Evolutionary conservation across 805 yeast genomes (phyloP).

Genomic region (Nakazawaea ishiwadae): DNA sequence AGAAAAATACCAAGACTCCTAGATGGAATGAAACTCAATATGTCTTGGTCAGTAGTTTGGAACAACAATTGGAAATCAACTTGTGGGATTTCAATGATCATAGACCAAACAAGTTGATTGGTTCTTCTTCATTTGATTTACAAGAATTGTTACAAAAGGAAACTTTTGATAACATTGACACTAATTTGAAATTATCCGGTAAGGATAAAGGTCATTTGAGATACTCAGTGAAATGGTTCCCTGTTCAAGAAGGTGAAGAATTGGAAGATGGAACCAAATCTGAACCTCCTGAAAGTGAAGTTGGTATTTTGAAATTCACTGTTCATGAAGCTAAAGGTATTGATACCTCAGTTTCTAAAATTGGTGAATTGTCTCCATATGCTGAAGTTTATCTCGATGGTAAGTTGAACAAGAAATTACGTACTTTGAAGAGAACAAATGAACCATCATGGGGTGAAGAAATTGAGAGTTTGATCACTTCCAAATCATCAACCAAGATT

Average conservation of each 20-base stretch:
- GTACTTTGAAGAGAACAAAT: slow-evolving; percentile 62
- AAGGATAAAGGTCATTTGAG: slow-evolving; percentile 54
- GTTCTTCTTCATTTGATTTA: slow-evolving; percentile 49
- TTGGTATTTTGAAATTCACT: slow-evolving; percentile 65
- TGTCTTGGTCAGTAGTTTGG: slow-evolving; percentile 50
- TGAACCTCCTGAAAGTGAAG: slow-evolving; percentile 54
- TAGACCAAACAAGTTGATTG: slow-evolving; percentile 49
- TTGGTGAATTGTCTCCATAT: slow-evolving; percentile 56
- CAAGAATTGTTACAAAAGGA: slow-evolving; percentile 56
- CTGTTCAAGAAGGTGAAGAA: slow-evolving; percentile 37
- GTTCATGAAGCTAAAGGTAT: slow-evolving; percentile 58
- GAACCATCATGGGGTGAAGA: slow-evolving; percentile 70
- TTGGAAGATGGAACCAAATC: slow-evolving; percentile 47
- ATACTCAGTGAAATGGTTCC: slow-evolving; percentile 52
- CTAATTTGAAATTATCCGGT: slow-evolving; percentile 44
- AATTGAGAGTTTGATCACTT: slow-evolving; percentile 56
- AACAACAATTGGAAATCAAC: slow-evolving; percentile 51
- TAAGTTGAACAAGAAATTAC: slow-evolving; percentile 48
- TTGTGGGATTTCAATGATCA: slow-evolving; percentile 52
- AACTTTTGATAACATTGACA: slow-evolving; percentile 34
- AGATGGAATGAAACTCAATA: slow-evolving; percentile 64
- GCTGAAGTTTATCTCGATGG: slow-evolving; percentile 63
- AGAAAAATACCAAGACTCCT: slow-evolving; percentile 52
- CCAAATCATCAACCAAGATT: slow-evolving; percentile 52
- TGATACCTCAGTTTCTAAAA: slow-evolving; percentile 45